phyloP scores from a whole-genome alignment of 768 basidiomycete species.

The Psilocybe azurescens region DNA sequence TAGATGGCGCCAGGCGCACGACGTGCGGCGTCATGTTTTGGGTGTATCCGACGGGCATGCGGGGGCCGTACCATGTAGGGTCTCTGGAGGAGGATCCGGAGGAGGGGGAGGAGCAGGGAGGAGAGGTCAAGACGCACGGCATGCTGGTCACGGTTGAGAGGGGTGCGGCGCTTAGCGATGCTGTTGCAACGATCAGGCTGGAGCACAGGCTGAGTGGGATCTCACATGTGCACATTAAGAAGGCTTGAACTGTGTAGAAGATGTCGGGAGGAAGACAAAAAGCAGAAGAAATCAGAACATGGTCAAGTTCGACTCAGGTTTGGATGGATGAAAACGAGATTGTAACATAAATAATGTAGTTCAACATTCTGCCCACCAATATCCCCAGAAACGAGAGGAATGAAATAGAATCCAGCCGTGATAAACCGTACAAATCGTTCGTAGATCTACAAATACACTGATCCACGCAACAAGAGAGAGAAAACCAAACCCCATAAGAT shows the following conservation, averaged over 20 bases:
- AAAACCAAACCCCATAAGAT: no score
- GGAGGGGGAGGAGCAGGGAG: not conserved
- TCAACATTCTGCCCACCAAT: no score
- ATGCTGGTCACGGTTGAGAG: constrained; percentile 10
- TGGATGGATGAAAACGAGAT: no score
- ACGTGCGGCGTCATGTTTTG: constrained; percentile 12
- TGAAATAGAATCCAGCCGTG: no score
- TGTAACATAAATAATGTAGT: no score
- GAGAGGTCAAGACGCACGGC: constrained; percentile 9
- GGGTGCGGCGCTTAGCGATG: not conserved
- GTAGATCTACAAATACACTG: no score
- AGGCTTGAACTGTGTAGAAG: not conserved
- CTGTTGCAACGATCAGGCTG: not conserved
- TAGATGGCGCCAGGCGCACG: constrained; percentile 2
- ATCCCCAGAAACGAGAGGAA: no score
- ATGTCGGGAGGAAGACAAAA: not conserved
- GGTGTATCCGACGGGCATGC: constrained; percentile 19
- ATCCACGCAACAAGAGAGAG: no score
- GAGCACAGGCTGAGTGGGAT: constrained; percentile 7
- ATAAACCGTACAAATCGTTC: no score
- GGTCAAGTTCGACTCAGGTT: not conserved
- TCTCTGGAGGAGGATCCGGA: not conserved
- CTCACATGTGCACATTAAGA: constrained; percentile 14
- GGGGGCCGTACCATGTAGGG: constrained; percentile 12
- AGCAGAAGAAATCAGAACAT: not conserved